A percentile compares a stretch with the other conserved stretches of the same genome.
Conservation (phyloP, 108 stramenopile species). For the Pseudonitzschia multiseries region DNA sequence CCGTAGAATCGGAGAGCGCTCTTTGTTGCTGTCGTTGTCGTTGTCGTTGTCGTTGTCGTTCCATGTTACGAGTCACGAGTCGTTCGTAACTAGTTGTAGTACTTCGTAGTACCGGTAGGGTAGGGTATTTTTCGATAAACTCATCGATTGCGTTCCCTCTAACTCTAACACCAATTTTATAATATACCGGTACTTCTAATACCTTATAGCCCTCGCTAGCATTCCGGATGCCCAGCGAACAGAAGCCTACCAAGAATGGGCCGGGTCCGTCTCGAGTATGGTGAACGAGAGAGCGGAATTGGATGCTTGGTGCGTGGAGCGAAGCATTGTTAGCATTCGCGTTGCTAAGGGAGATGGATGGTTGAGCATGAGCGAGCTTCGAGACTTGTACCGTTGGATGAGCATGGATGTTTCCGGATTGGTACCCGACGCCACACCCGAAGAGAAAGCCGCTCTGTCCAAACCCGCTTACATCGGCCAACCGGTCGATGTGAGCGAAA, state of each 20-base stretch:
- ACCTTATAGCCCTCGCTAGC: constrained; percentile 31
- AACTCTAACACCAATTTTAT: neutral
- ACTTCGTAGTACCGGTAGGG: too few species aligned
- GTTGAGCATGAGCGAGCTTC: constrained; percentile 60
- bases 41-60: too few species aligned
- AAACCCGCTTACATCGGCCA: constrained; percentile 61
- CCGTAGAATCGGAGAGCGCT: too few species aligned
- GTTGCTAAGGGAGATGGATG: constrained; percentile 48
- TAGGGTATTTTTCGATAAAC: neutral
- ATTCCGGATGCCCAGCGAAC: constrained; percentile 39
- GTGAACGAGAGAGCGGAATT: constrained; percentile 35
- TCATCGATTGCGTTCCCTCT: neutral
- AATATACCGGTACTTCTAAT: too few species aligned
- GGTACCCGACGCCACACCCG: constrained; percentile 45
- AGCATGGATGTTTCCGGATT: constrained; percentile 54
- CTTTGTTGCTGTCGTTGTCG: neutral
- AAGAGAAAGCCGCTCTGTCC: constrained; percentile 54
- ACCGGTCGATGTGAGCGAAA: constrained; percentile 65
- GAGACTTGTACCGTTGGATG: constrained; percentile 72
- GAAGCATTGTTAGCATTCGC: constrained; percentile 72
- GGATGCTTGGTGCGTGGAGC: constrained; percentile 70
- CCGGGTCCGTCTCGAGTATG: constrained; percentile 44
- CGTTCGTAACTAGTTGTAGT: too few species aligned
- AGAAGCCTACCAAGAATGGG: constrained; percentile 57
- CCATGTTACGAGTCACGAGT: too few species aligned